These are phyloP conservation scores for Gracilaria vermiculophylla DNA, from an alignment of 23 red algal species.

Conservation along the genomic window DNA sequence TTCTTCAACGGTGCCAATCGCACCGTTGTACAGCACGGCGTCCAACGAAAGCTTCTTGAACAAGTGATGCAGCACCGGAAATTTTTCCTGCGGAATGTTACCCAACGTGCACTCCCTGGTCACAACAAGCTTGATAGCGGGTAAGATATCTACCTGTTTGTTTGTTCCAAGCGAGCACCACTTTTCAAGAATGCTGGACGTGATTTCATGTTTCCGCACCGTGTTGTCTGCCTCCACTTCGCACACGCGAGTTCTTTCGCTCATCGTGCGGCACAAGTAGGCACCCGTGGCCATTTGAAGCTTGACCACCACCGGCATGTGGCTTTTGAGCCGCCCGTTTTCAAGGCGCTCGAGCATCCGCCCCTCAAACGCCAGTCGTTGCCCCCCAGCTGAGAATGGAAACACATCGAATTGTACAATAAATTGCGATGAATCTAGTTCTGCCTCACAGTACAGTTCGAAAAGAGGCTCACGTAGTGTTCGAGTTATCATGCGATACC, in stretches of 20 bases:
- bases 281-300: slow-evolving; percentile 37
- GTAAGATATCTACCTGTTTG: slow-evolving; percentile 25
- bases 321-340: neutral
- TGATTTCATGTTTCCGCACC: slow-evolving; percentile 35
- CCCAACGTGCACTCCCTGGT: slow-evolving; percentile 11
- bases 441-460: slow-evolving; percentile 45
- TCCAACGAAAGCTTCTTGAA: slow-evolving; percentile 53
- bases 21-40: slow-evolving; percentile 41
- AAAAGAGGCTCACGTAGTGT: slow-evolving; percentile 20
- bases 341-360: slow-evolving; percentile 12
- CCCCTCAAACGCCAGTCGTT: slow-evolving; percentile 53
- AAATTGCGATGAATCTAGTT: neutral
- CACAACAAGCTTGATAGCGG: slow-evolving; percentile 6
- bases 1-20: slow-evolving; percentile 58
- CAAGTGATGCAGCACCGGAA: slow-evolving; percentile 25
- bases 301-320: slow-evolving; percentile 41
- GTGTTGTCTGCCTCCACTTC: slow-evolving; percentile 28
- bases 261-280: neutral
- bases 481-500: slow-evolving; percentile 26
- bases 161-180: slow-evolving; percentile 45
- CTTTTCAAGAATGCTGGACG: slow-evolving; percentile 21
- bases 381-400: slow-evolving; percentile 57
- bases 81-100: slow-evolving; percentile 7
- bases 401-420: slow-evolving; percentile 57
- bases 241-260: slow-evolving; percentile 24